A percentile compares a stretch with the other conserved stretches of the same genome.
Conservation (phyloP, 441 rosid species). For the Bruguiera hainesii region DNA sequence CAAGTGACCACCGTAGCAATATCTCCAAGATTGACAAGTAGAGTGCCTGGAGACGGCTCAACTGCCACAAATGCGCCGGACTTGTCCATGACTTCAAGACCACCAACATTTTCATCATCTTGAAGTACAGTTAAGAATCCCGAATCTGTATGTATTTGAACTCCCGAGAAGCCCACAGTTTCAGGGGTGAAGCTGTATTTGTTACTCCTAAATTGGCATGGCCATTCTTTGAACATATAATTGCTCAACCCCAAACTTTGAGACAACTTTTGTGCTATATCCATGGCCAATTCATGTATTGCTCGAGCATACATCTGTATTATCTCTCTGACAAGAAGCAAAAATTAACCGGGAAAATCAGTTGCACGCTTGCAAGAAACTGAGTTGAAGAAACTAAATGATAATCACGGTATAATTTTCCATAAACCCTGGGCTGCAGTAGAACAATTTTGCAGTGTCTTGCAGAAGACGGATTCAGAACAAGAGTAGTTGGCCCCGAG, state of each 20-base stretch:
- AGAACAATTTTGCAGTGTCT: no score
- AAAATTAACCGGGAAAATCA: neutral
- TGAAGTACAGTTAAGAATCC: slow-evolving; percentile 78
- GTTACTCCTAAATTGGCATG: slow-evolving; percentile 77
- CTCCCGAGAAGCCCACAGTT: slow-evolving; percentile 61
- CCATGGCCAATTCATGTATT: slow-evolving; percentile 39
- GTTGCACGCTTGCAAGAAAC: neutral
- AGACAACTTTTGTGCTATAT: slow-evolving; percentile 46
- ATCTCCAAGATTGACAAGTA: slow-evolving; percentile 85
- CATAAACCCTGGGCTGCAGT: no score
- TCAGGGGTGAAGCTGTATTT: slow-evolving; percentile 73
- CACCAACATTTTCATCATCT: slow-evolving; percentile 78
- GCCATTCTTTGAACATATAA: slow-evolving; percentile 51
- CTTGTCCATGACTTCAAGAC: slow-evolving; percentile 71
- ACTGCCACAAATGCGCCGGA: slow-evolving; percentile 44
- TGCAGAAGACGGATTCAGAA: no score
- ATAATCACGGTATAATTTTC: no score
- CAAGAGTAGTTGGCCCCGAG: no score
- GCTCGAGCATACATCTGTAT: slow-evolving; percentile 57
- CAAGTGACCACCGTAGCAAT: slow-evolving; percentile 45
- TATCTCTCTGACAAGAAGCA: slow-evolving; percentile 37
- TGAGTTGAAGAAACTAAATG: no score
- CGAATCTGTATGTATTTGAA: slow-evolving; percentile 79
- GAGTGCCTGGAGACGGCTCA: slow-evolving; percentile 61
- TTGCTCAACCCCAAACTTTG: slow-evolving; percentile 41